phyloP scores from a whole-genome alignment of 441 rosid genomes.

The Gossypium davidsonii region DNA sequence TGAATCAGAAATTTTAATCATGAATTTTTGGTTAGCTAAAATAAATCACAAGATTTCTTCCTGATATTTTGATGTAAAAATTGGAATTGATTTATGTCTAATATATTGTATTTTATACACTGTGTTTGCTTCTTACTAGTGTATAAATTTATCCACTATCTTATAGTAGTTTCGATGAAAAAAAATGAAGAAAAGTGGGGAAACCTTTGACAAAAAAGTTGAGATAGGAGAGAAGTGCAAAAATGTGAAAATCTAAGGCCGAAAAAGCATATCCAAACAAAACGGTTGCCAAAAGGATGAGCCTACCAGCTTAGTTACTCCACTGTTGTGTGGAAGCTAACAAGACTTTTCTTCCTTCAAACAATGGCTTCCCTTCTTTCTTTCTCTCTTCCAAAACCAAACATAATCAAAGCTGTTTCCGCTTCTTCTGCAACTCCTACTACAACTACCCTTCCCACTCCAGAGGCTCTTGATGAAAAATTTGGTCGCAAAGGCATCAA shows the following conservation, averaged over 20 bases:
- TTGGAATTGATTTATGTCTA: too few relatives aligned
- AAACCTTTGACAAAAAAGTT: not conserved
- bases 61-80: too few relatives aligned
- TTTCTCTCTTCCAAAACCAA: conserved; percentile 54
- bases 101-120: too few relatives aligned
- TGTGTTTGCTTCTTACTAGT: too few relatives aligned
- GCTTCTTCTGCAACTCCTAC: conserved; percentile 25
- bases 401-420: conserved; percentile 34
- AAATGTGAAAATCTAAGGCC: conserved; percentile 5
- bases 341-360: conserved; percentile 17
- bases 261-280: conserved; percentile 29
- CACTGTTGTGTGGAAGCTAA: conserved; percentile 29
- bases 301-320: conserved; percentile 13
- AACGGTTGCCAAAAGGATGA: conserved; percentile 22
- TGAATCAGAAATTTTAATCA: too few relatives aligned
- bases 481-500: conserved; percentile 72
- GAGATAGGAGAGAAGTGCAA: not conserved
- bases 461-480: conserved; percentile 50
- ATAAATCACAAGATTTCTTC: too few relatives aligned
- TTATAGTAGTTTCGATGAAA: not conserved
- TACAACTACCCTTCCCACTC: conserved; percentile 18
- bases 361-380: conserved; percentile 65
- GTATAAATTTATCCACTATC: too few relatives aligned
- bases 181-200: not conserved
- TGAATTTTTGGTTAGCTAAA: too few relatives aligned